Evolutionary conservation across 2,329 filamentous ascomycete genomes (phyloP).

Genomic region (Biscogniauxia sp.): DNA sequence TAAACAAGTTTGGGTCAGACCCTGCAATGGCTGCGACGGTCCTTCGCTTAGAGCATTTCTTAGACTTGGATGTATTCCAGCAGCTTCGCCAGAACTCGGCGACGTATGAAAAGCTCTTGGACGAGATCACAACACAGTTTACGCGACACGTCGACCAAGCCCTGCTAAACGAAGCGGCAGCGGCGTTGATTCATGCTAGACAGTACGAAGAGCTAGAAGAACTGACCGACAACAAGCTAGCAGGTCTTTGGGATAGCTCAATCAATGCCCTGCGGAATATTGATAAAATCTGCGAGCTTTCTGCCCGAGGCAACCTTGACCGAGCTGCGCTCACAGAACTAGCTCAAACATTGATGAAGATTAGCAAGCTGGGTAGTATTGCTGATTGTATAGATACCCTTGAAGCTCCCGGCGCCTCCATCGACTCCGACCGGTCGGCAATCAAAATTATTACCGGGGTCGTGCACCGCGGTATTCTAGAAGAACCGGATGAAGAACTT

Average conservation of each 20-base stretch:
- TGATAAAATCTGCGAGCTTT: constrained; percentile 69
- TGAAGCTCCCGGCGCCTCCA: constrained; percentile 57
- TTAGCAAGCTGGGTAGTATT: constrained; percentile 77
- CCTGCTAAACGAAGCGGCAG: constrained; percentile 80
- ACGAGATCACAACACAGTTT: constrained; percentile 93
- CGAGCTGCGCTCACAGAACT: constrained; percentile 66
- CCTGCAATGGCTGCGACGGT: constrained; percentile 84
- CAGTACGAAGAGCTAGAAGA: constrained; percentile 88
- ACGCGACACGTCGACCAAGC: constrained; percentile 83
- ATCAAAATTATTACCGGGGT: constrained; percentile 72
- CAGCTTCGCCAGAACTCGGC: constrained; percentile 83
- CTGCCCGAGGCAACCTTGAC: constrained; percentile 65
- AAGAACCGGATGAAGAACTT: constrained; percentile 65
- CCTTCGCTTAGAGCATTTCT: constrained; percentile 77
- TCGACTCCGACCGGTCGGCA: constrained; percentile 48
- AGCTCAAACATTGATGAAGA: constrained; percentile 71
- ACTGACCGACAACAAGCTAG: constrained; percentile 74
- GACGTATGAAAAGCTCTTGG: constrained; percentile 75
- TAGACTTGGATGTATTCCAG: constrained; percentile 85
- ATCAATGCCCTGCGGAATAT: constrained; percentile 71
- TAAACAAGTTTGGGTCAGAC: constrained; percentile 92
- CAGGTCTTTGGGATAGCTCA: constrained; percentile 81
- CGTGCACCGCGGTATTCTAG: constrained; percentile 69
- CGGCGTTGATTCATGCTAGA: constrained; percentile 79
- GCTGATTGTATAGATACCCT: constrained; percentile 74